Percentiles rank a stretch among this genome's conserved stretches.
phyloP scores from a whole-genome alignment of 1,284 basidiomycete species.

The Schizophyllum amplum region DNA sequence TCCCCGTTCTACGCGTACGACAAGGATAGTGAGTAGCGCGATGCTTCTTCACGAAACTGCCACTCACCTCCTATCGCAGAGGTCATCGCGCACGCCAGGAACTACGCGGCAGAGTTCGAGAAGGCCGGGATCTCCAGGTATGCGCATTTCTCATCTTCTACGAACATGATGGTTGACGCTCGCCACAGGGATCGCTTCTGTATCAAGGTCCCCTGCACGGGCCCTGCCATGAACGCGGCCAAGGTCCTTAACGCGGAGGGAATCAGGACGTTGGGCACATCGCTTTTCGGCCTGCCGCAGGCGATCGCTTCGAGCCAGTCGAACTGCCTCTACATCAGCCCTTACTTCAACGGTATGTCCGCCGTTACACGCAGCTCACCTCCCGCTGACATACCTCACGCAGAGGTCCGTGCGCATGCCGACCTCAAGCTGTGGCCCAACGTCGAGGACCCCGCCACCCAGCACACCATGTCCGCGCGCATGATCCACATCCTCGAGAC shows the following conservation, averaged over 20 bases:
- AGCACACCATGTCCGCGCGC: conserved; percentile 4
- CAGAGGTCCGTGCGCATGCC: conserved; percentile 9
- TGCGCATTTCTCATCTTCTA: neutral
- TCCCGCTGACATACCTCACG: neutral
- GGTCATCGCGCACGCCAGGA: conserved; percentile 11
- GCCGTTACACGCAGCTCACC: too few relatives aligned
- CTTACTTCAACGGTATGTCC: conserved; percentile 11
- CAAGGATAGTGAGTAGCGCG: conserved; percentile 6
- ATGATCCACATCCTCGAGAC: conserved; percentile 11
- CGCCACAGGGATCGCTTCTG: conserved; percentile 9
- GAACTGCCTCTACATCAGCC: conserved; percentile 12
- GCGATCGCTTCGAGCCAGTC: conserved; percentile 13
- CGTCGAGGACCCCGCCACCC: conserved; percentile 8
- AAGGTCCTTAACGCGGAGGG: conserved; percentile 9
- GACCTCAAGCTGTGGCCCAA: conserved; percentile 8
- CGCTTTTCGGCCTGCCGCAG: conserved; percentile 10
- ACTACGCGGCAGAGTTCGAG: conserved; percentile 9
- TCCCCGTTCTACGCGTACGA: conserved; percentile 12
- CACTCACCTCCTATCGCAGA: conserved; percentile 1
- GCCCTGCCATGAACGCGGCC: conserved; percentile 9
- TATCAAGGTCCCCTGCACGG: conserved; percentile 11
- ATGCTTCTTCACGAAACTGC: neutral
- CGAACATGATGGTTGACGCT: neutral
- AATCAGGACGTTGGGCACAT: conserved; percentile 11
- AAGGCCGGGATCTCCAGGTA: conserved; percentile 12